Conservation (phyloP, 352 stramenopile species). For the Elongisporangium prolatum region DNA sequence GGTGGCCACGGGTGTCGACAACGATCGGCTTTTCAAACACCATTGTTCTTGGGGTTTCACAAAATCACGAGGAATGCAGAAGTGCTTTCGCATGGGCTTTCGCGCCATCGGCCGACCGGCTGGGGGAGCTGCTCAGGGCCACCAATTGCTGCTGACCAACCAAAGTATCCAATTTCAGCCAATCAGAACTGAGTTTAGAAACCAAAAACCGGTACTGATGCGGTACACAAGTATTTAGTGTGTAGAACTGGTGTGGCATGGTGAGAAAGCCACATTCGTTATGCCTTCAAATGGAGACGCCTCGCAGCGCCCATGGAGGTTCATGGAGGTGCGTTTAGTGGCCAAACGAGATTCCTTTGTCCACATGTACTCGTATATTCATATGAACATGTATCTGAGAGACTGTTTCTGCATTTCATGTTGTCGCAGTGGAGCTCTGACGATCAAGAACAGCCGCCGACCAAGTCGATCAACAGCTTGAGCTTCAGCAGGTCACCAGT, state of each 20-base stretch:
- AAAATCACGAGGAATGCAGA: conserved; percentile 59
- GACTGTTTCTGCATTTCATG: background rate
- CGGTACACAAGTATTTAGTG: background rate
- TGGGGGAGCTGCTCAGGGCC: background rate
- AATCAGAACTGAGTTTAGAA: background rate
- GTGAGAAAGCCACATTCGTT: background rate
- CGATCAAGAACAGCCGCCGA: background rate
- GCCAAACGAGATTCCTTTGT: background rate
- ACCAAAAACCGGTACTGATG: background rate
- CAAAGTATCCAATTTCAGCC: background rate
- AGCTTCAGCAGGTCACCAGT: background rate
- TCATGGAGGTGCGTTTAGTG: background rate
- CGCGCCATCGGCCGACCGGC: background rate
- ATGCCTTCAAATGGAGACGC: background rate
- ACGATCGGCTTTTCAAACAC: conserved; percentile 95
- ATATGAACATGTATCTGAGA: background rate
- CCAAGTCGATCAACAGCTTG: background rate
- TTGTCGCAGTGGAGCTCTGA: background rate
- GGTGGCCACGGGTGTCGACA: conserved; percentile 98
- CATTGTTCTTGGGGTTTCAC: conserved; percentile 63
- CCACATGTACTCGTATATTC: background rate
- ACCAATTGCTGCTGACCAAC: conserved; percentile 22
- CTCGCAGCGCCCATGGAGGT: background rate
- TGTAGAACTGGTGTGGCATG: background rate
- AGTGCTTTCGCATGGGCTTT: conserved; percentile 27